Base-by-base conservation (phyloP, 1,139 yeast genomes). In the Yamadazyma atlantica region DNA sequence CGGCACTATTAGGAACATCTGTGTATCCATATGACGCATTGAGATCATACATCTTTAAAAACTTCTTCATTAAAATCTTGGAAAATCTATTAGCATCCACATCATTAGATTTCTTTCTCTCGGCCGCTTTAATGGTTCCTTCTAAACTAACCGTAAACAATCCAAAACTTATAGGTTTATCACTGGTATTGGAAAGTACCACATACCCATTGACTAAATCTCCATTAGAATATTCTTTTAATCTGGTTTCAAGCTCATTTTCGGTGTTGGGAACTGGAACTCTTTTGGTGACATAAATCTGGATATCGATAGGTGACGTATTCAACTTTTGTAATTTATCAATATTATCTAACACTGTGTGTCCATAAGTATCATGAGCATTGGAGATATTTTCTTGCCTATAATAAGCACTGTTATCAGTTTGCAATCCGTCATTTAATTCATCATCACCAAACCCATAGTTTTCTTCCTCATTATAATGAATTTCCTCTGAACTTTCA, bases 1-100 rank as follows among this genome's bases (percentile, higher is more conserved):
- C 83, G 0, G 79, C 73, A 47, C 73, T 65, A 44, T 60, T 69
- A 1, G 76, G 76, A n/a, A 72, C 62, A 28, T 57, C 58, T 3
- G 62, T 55, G 37, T 70, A 69, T 4, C 73, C 73, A 42, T 67
- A 72, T 18, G 71, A 61, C 5, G 78, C 78, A 49, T 66, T 66
- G 38, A 71, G 57, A 44, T 72, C 78, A 44, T 67, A 69, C 77
- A 71, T 72, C 42, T 70, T 70, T 35, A 72, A 49, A 38, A 70
- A 64, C 51, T 72, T 72, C 48, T 70, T 70, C 58, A 67, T 63
- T 36, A 69, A 48, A 12, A 67, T 58, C 40, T 60, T 63, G 37
- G 57, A 57, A 40, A 52, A 59, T 40, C 55, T 57, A 29, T 54
- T 50, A 5, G 30, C 24, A 21, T 49, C 54, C 29, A 37, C 32